Conservation (phyloP, 1,139 yeast genomes). For the Taphrina flavorubra region DNA sequence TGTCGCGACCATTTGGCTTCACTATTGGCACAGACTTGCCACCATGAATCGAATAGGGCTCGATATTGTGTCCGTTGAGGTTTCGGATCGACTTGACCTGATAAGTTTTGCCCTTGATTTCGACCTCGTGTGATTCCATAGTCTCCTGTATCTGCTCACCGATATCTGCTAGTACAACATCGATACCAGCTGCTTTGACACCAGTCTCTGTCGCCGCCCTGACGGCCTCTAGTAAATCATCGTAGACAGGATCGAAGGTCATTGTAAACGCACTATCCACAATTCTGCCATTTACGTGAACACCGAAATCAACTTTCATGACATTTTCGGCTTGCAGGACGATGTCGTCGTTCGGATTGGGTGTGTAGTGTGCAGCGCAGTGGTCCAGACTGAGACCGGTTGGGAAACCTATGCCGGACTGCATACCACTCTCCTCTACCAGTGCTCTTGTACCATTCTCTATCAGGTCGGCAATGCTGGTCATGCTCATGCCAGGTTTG, state of each 20-base stretch:
- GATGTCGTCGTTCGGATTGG: constrained; percentile 90
- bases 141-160: constrained; percentile 97
- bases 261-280: constrained; percentile 95
- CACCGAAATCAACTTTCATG: constrained; percentile 96
- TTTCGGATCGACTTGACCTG: constrained; percentile 90
- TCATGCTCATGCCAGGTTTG: constrained; percentile 91
- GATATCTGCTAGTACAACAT: constrained; percentile 90
- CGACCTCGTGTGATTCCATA: constrained; percentile 95
- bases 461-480: constrained; percentile 84
- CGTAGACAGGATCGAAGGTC: constrained; percentile 84
- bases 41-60: constrained; percentile 82
- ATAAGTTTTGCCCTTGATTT: constrained; percentile 79
- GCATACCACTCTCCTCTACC: constrained; percentile 64
- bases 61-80: constrained; percentile 92
- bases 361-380: constrained; percentile 97
- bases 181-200: constrained; percentile 89
- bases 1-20: constrained; percentile 57
- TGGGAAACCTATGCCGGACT: constrained; percentile 95
- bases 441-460: constrained; percentile 83
- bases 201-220: constrained; percentile 94
- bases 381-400: constrained; percentile 92
- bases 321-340: constrained; percentile 84
- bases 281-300: constrained; percentile 89
- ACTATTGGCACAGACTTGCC: constrained; percentile 97
- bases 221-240: constrained; percentile 79